A percentile compares a stretch with the other conserved stretches of the same genome.
These are phyloP conservation scores for Trypanosoma grayi DNA, from an alignment of 208 protist genomes.

Conservation along the genomic window DNA sequence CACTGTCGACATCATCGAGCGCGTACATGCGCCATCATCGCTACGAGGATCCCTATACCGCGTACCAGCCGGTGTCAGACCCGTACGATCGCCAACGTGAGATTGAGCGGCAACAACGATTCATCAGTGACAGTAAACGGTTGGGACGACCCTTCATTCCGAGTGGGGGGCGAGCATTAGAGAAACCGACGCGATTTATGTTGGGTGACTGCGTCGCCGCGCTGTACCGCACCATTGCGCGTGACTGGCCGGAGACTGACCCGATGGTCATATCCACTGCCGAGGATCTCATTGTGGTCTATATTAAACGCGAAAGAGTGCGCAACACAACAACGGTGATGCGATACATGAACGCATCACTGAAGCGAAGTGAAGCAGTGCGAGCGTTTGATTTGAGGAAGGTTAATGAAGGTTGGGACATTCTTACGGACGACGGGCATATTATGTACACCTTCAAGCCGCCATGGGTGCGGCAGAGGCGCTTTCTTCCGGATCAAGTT, in stretches of 20 bases:
- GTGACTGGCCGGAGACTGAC: slow-evolving; percentile 69
- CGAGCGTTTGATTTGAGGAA: slow-evolving; percentile 66
- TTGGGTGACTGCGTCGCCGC: slow-evolving; percentile 76
- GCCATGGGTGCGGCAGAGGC: slow-evolving; percentile 70
- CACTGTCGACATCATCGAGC: slow-evolving; percentile 14
- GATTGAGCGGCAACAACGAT: slow-evolving; percentile 56
- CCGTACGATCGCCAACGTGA: slow-evolving; percentile 69
- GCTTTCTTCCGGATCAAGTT: slow-evolving; percentile 55
- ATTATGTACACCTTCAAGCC: slow-evolving; percentile 87
- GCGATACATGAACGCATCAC: slow-evolving; percentile 78
- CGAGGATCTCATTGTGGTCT: slow-evolving; percentile 89
- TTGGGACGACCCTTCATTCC: slow-evolving; percentile 74
- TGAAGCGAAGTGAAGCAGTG: slow-evolving; percentile 58
- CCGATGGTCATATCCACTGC: slow-evolving; percentile 81
- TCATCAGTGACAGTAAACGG: slow-evolving; percentile 63
- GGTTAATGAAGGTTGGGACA: slow-evolving; percentile 82
- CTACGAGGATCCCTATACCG: slow-evolving; percentile 35
- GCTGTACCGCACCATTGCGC: slow-evolving; percentile 60
- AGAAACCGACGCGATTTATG: slow-evolving; percentile 71
- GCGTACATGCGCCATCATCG: slow-evolving; percentile 46
- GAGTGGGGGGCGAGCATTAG: slow-evolving; percentile 32
- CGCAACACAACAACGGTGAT: slow-evolving; percentile 43
- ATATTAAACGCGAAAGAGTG: slow-evolving; percentile 37
- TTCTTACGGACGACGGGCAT: slow-evolving; percentile 80
- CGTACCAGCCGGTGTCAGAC: slow-evolving; percentile 43